Evolutionary conservation across 2,329 filamentous ascomycete genomes (phyloP).

Genomic region (Diaporthe citrichinensis): DNA sequence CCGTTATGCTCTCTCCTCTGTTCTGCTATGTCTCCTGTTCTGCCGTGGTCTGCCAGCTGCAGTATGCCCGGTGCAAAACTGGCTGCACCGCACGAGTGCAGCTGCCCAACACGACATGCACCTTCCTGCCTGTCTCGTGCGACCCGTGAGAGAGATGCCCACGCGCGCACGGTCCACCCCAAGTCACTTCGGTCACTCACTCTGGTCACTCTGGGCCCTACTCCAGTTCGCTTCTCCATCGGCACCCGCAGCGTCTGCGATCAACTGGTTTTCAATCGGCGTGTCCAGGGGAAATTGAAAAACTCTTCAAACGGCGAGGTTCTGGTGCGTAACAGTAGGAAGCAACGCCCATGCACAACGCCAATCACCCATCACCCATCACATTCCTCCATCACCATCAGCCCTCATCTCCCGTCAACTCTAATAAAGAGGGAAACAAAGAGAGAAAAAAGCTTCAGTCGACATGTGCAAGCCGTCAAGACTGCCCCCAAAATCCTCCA

Average conservation of each 20-base stretch:
- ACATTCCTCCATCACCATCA: background rate
- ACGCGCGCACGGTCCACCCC: constrained; percentile 6
- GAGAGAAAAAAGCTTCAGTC: background rate
- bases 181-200: background rate
- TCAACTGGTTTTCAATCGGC: background rate
- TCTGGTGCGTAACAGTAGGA: background rate
- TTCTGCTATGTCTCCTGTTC: background rate
- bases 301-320: constrained; percentile 11
- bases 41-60: background rate
- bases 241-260: constrained; percentile 6
- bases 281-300: background rate
- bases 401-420: constrained; percentile 4
- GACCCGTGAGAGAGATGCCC: background rate
- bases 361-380: background rate
- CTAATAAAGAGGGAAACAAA: background rate
- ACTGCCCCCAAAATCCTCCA: background rate
- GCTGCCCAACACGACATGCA: constrained; percentile 20
- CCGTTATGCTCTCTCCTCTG: background rate
- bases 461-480: constrained; percentile 9
- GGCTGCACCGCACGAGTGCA: background rate
- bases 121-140: background rate
- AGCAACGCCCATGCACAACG: constrained; percentile 4
- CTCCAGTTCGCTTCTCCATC: constrained; percentile 17
- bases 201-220: background rate
- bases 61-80: constrained; percentile 5